Conservation (phyloP, 306 rosid genomes). For the Cicer cuneatum region DNA sequence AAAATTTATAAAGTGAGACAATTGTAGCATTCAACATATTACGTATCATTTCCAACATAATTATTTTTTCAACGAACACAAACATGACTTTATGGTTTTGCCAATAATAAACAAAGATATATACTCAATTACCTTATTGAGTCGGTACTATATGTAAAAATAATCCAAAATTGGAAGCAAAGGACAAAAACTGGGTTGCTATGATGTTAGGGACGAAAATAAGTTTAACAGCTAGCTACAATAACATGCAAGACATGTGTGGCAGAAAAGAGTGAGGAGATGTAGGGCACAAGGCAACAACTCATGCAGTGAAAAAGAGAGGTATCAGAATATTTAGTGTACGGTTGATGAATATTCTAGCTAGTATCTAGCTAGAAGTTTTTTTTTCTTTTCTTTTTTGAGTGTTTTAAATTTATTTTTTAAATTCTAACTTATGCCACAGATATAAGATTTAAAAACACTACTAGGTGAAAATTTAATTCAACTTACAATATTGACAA, state of each 20-base stretch:
- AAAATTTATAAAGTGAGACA: too few species aligned
- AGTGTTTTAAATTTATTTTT: not conserved
- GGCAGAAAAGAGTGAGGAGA: slow-evolving; percentile 30
- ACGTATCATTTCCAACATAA: too few species aligned
- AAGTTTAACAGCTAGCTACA: not conserved
- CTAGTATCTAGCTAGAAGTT: not conserved
- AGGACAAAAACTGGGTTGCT: slow-evolving; percentile 32
- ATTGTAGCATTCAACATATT: too few species aligned
- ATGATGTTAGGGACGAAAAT: slow-evolving; percentile 22
- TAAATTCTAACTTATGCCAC: not conserved
- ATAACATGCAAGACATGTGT: slow-evolving; percentile 24
- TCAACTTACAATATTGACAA: too few species aligned
- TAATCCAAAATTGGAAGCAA: slow-evolving; percentile 36
- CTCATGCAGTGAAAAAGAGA: slow-evolving; percentile 5
- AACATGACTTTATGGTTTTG: slow-evolving; percentile 20
- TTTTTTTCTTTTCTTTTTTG: not conserved
- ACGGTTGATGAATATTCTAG: not conserved
- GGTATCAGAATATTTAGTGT: slow-evolving; percentile 6
- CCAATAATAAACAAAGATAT: slow-evolving; percentile 28
- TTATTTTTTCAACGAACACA: not conserved
- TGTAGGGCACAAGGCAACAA: slow-evolving; percentile 34
- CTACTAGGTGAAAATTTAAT: too few species aligned
- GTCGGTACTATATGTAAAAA: not conserved
- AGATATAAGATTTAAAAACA: too few species aligned
- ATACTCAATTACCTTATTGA: slow-evolving; percentile 13